Evolutionary conservation across 73 alveolate genomes (phyloP).

Genomic region (Blepharisma japonicum): DNA sequence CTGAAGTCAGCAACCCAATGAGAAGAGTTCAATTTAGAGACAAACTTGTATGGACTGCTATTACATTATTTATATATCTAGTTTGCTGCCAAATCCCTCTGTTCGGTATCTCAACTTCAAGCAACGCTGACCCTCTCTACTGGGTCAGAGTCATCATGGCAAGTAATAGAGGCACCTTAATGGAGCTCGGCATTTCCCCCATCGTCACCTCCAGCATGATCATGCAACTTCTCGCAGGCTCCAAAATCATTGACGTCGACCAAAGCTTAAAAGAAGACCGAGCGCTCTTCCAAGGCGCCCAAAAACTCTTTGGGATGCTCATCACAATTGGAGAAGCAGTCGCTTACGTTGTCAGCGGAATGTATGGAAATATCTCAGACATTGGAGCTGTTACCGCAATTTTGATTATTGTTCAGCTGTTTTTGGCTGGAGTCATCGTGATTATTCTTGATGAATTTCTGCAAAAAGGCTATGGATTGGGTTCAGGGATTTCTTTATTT

Average conservation of each 20-base stretch:
- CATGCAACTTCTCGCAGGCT: conserved; percentile 99
- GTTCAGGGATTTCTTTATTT: conserved; percentile 98
- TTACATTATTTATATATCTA: conserved; percentile 94
- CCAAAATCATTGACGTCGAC: conserved; percentile 96
- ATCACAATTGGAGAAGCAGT: conserved; percentile 98
- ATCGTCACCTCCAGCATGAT: conserved; percentile 98
- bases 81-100: conserved; percentile 99
- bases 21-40: conserved; percentile 74
- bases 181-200: conserved; percentile 99
- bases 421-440: conserved; percentile 97
- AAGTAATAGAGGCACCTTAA: conserved; percentile 98
- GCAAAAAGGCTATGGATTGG: conserved; percentile 98
- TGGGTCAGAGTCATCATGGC: conserved; percentile 96
- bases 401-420: conserved; percentile 88
- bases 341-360: conserved; percentile 98
- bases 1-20: conserved; percentile 95
- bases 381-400: conserved; percentile 93
- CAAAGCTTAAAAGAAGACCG: conserved; percentile 79
- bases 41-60: conserved; percentile 97
- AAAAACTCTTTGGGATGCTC: conserved; percentile 85
- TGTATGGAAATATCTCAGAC: conserved; percentile 95
- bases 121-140: conserved; percentile 31
- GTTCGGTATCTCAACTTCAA: conserved; percentile 85
- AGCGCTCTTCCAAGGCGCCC: conserved; percentile 94
- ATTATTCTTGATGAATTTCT: conserved; percentile 84